Evolutionary conservation across 345 rosid species (phyloP), one percentile per base, ranked within the genome.

Genomic region (Linum trigynum): DNA sequence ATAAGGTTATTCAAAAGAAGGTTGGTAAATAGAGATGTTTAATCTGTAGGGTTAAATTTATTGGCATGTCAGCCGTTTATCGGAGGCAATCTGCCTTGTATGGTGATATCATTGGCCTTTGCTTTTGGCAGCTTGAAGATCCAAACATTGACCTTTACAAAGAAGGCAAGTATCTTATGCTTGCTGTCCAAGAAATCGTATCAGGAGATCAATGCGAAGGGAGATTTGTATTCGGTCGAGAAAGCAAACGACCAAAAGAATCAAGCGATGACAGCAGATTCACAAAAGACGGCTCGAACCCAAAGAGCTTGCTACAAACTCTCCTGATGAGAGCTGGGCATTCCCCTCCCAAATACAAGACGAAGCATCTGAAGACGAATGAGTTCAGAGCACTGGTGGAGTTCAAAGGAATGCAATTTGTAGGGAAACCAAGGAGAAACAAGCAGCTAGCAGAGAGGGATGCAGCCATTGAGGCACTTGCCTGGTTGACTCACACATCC

Each of bases 201-300:
- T 80, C 90, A 4, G 96, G 95, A 66, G 99, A 94, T 78, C 89
- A 82, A 74, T 88, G 96, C 66, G 99, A 94, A 84, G 99, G 99
- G 23, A 83, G 95, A 66, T 94, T 90, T 56, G 99, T 94, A 12
- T 94, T 94, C 67, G 96, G 99, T 7, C 97, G 99, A 12, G 83
- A 83, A 66, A 81, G 80, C 72, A 86, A 60, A 78, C 85, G 75
- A 75, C 85, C 84, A 5, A 81, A 59, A 80, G 83, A 78, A 64
- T 66, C 85, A 3, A 38, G 58, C n/a, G 87, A 85, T 62, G 77
- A 71, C 38, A 78, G 73, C 79, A 83, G 76, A 74, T 84, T 84
- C 68, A 77, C 84, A 0, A 85, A 79, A 82, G 99, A 90, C 41
- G 97, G 99, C 69, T 83, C 92, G 48, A 94, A 94, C 69, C 97